Evolutionary conservation across 2,329 filamentous ascomycete genomes (phyloP).

Genomic region (Trichoderma sp.): DNA sequence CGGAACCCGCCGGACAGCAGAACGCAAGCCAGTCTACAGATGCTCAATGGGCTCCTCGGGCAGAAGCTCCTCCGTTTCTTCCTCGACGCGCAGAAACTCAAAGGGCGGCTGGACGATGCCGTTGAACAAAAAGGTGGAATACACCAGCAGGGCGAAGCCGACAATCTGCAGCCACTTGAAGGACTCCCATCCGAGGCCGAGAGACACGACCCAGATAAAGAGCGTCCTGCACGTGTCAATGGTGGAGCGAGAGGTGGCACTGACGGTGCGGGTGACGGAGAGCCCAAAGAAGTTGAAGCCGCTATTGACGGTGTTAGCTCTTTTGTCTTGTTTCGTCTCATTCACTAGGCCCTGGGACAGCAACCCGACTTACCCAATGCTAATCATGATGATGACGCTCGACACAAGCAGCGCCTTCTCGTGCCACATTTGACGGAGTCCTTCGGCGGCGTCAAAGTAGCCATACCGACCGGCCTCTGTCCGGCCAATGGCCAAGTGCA

Average conservation of each 20-base stretch:
- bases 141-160: conserved; percentile 87
- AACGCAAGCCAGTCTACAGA: conserved; percentile 31
- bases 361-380: conserved; percentile 72
- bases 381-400: conserved; percentile 92
- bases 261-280: conserved; percentile 85
- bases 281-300: conserved; percentile 99
- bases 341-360: neutral
- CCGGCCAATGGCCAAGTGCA: conserved; percentile 76
- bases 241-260: conserved; percentile 88
- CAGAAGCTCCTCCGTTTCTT: conserved; percentile 65
- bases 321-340: no score
- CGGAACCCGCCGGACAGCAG: neutral
- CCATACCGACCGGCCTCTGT: conserved; percentile 75
- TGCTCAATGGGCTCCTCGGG: conserved; percentile 87
- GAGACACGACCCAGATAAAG: conserved; percentile 96
- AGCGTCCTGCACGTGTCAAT: conserved; percentile 97
- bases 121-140: conserved; percentile 96
- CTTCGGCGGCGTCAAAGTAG: conserved; percentile 88
- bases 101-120: conserved; percentile 85
- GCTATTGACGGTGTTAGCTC: conserved; percentile 48
- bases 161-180: conserved; percentile 97
- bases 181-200: conserved; percentile 91
- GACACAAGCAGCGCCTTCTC: conserved; percentile 72
- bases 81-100: conserved; percentile 61
- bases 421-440: conserved; percentile 76